Conservation (phyloP, 1,284 basidiomycete species). For the Melampsora occidentalis region DNA sequence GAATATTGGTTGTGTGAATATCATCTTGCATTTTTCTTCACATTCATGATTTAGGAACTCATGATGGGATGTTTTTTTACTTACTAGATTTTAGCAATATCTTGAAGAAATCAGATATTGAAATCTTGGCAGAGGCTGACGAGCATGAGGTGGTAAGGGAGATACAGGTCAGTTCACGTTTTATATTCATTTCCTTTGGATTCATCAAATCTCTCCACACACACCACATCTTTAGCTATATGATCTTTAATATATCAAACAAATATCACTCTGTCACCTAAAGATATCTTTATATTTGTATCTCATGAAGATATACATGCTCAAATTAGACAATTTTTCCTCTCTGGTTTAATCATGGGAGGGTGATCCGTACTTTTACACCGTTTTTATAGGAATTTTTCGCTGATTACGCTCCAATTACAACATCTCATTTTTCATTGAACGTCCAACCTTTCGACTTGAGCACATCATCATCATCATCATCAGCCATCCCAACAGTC, state of each 20-base stretch:
- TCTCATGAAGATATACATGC: not conserved
- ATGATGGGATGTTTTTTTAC: not conserved
- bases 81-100: constrained; percentile 88
- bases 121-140: constrained; percentile 88
- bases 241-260: no score
- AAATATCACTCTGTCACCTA: not conserved
- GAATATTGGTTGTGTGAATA: constrained; percentile 96
- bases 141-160: constrained; percentile 95
- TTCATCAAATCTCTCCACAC: not conserved
- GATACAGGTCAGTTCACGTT: constrained; percentile 68
- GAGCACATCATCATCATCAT: constrained; percentile 58
- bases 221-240: no score
- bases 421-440: constrained; percentile 83
- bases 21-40: constrained; percentile 60
- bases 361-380: not conserved
- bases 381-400: constrained; percentile 75
- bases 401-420: constrained; percentile 84
- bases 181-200: not conserved
- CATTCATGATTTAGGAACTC: constrained; percentile 40
- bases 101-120: constrained; percentile 83
- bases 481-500: constrained; percentile 51
- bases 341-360: not conserved
- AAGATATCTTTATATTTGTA: not conserved
- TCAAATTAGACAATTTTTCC: not conserved
- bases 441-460: constrained; percentile 54